Percentiles rank a stretch among this genome's conserved stretches.
phyloP scores from a whole-genome alignment of 2,329 filamentous ascomycete genomes.

The Xylaria sp. region DNA sequence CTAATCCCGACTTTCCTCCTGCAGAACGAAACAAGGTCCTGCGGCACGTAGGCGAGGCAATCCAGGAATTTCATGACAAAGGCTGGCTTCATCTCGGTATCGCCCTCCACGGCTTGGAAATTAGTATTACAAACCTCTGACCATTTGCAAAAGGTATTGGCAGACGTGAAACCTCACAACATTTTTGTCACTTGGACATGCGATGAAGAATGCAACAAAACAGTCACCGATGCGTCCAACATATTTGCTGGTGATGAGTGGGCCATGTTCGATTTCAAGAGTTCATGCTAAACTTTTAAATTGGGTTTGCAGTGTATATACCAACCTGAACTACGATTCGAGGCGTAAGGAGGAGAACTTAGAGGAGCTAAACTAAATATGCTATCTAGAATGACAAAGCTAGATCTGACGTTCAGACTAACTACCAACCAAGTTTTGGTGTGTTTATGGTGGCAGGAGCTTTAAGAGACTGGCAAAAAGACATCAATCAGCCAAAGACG shows the following conservation, averaged over 20 bases:
- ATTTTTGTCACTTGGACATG: not conserved
- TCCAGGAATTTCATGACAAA: constrained; percentile 51
- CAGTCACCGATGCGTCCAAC: constrained; percentile 33
- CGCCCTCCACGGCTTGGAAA: constrained; percentile 39
- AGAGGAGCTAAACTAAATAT: constrained; percentile 41
- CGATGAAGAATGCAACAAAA: not conserved
- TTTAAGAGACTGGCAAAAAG: not conserved
- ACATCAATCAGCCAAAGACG: not conserved
- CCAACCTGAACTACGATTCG: constrained; percentile 46
- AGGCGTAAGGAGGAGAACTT: constrained; percentile 22
- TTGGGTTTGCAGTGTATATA: constrained; percentile 51
- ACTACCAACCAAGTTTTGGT: constrained; percentile 50
- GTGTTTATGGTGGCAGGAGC: constrained; percentile 35
- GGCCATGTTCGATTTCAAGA: constrained; percentile 32
- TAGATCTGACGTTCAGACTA: constrained; percentile 47
- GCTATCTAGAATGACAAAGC: constrained; percentile 50
- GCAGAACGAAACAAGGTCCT: constrained; percentile 49
- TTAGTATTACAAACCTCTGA: constrained; percentile 33
- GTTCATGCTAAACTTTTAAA: constrained; percentile 39
- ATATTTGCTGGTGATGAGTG: constrained; percentile 52
- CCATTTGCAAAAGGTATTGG: not conserved
- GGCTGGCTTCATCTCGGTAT: constrained; percentile 52
- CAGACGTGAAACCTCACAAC: not conserved
- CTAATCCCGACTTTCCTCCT: constrained; percentile 47
- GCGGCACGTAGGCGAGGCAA: constrained; percentile 47